phyloP scores from a whole-genome alignment of 441 rosid species.

The Viola pubescens region DNA sequence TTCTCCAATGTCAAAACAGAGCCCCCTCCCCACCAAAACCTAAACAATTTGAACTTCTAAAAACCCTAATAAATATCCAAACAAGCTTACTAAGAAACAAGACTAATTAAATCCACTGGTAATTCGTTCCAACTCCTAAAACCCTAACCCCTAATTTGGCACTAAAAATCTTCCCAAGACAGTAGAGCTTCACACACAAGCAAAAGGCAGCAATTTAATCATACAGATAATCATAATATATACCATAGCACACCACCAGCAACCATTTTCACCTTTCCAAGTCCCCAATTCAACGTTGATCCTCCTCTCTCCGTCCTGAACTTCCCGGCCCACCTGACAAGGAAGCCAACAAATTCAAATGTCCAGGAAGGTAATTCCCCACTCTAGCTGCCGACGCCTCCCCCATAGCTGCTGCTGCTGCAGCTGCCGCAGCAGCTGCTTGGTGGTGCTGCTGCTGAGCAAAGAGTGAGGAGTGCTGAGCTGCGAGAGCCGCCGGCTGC shows the following conservation, averaged over 20 bases:
- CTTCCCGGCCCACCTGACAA: constrained; percentile 71
- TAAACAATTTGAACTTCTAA: constrained; percentile 26
- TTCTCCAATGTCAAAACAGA: constrained; percentile 14
- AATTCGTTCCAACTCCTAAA: constrained; percentile 23
- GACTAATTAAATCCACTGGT: constrained; percentile 31
- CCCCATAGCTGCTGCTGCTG: constrained; percentile 45
- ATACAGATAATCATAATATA: constrained; percentile 31
- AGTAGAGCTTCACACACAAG: constrained; percentile 35
- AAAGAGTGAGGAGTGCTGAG: constrained; percentile 56
- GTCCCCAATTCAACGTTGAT: constrained; percentile 39
- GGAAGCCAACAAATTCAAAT: constrained; percentile 82
- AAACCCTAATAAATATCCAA: constrained; percentile 30
- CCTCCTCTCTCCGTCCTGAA: constrained; percentile 81
- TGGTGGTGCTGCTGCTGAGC: constrained; percentile 72
- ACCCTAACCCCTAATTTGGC: constrained; percentile 21
- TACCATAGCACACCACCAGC: constrained; percentile 21
- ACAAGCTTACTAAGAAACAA: constrained; percentile 20
- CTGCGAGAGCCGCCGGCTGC: constrained; percentile 32
- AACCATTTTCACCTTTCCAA: neutral
- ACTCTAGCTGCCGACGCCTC: constrained; percentile 96
- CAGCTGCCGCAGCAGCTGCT: constrained; percentile 29
- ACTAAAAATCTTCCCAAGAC: constrained; percentile 21
- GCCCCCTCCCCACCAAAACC: constrained; percentile 17
- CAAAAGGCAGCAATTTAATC: constrained; percentile 20
- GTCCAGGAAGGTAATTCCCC: constrained; percentile 89